phyloP scores from a whole-genome alignment of 2,329 filamentous ascomycete species.

The Plectosphaerella plurivora region DNA sequence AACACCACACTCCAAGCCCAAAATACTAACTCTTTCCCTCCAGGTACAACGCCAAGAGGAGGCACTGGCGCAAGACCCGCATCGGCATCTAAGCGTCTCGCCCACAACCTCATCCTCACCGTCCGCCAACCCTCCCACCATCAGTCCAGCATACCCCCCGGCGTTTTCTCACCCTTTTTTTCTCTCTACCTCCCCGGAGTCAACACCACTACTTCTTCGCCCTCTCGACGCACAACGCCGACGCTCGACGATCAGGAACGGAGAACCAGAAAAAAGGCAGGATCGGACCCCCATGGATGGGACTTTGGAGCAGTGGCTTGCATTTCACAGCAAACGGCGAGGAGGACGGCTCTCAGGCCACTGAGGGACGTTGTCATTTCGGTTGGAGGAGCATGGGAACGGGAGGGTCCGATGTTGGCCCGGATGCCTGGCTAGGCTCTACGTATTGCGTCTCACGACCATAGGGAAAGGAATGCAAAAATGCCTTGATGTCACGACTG shows the following conservation, averaged over 20 bases:
- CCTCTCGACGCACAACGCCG: conserved; percentile 10
- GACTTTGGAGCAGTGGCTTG: background rate
- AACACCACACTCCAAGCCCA: background rate
- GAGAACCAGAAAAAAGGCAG: conserved; percentile 2
- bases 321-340: too few species aligned
- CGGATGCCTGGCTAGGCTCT: conserved; percentile 17
- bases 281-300: background rate
- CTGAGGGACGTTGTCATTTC: too few species aligned
- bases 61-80: conserved; percentile 99
- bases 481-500: background rate
- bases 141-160: background rate
- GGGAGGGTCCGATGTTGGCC: conserved; percentile 12
- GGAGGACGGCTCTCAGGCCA: too few species aligned
- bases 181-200: conserved; percentile 17
- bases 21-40: conserved; percentile 8
- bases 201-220: conserved; percentile 11
- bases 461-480: conserved; percentile 40
- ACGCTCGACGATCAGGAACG: background rate
- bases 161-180: conserved; percentile 4
- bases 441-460: conserved; percentile 41
- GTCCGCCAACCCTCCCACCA: conserved; percentile 19
- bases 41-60: conserved; percentile 99
- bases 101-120: conserved; percentile 28
- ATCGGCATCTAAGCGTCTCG: conserved; percentile 86
- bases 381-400: background rate